Conservation (phyloP, 495 filamentous ascomycete species). For the Talaromyces borbonicus region DNA sequence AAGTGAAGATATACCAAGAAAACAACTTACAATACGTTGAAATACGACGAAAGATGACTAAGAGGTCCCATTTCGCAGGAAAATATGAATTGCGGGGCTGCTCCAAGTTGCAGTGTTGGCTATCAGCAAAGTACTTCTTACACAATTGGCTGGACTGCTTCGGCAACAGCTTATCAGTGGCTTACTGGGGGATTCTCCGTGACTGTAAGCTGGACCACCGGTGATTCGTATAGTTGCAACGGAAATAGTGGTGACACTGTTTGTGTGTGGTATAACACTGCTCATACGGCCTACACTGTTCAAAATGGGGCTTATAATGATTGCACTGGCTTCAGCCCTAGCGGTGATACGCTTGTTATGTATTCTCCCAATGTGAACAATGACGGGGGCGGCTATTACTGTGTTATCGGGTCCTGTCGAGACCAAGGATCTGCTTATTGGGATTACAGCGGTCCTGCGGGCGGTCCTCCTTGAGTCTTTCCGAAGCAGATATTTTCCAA, state of each 20-base stretch:
- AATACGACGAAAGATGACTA: too few species aligned
- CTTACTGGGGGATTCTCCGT: slow-evolving; percentile 9
- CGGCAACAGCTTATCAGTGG: background rate
- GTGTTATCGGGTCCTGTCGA: slow-evolving; percentile 9
- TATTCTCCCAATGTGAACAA: slow-evolving; percentile 9
- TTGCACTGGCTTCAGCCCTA: background rate
- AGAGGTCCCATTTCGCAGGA: background rate
- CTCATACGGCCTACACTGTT: slow-evolving; percentile 12
- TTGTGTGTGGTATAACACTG: slow-evolving; percentile 13
- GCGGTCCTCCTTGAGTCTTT: slow-evolving; percentile 4
- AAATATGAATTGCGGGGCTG: background rate
- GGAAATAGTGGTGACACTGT: slow-evolving; percentile 8
- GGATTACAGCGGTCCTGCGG: slow-evolving; percentile 8
- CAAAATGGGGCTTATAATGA: background rate
- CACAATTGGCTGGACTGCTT: background rate
- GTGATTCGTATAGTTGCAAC: slow-evolving; percentile 4
- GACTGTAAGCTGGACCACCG: slow-evolving; percentile 7
- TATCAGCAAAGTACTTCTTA: background rate
- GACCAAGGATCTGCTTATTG: slow-evolving; percentile 8
- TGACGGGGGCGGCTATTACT: slow-evolving; percentile 11
- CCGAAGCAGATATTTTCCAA: too few species aligned
- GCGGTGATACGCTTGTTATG: background rate
- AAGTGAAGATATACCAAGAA: background rate
- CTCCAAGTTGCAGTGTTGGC: background rate
- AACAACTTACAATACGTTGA: too few species aligned